A percentile compares a stretch with the other conserved stretches of the same genome.
These are phyloP conservation scores for Trypanosomatidae sp. DNA, from an alignment of 208 protist species.

Conservation along the genomic window DNA sequence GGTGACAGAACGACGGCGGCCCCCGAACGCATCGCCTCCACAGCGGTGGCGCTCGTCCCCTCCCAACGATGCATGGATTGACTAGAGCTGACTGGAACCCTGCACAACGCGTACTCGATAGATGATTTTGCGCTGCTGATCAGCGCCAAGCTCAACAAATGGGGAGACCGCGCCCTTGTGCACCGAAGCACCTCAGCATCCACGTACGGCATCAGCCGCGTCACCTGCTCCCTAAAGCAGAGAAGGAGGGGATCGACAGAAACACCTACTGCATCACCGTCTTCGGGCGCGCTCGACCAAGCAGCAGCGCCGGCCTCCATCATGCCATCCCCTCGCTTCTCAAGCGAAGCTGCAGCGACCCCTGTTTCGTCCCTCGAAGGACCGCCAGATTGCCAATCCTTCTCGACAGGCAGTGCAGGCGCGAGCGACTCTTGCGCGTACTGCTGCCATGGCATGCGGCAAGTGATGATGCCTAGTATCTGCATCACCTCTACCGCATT, in stretches of 20 bases:
- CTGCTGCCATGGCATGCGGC: conserved; percentile 15
- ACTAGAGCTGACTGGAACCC: neutral
- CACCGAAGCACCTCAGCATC: conserved; percentile 12
- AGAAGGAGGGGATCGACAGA: neutral
- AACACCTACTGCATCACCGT: neutral
- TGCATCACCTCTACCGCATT: conserved; percentile 16
- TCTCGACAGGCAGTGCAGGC: neutral
- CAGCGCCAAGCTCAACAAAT: conserved; percentile 4
- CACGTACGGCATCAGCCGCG: conserved; percentile 22
- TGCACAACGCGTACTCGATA: conserved; percentile 7
- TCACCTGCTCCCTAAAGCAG: conserved; percentile 4
- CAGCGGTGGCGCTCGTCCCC: neutral
- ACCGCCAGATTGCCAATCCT: neutral
- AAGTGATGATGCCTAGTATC: conserved; percentile 14
- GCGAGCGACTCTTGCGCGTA: neutral
- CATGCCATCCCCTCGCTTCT: neutral
- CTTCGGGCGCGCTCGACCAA: neutral
- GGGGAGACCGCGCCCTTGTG: neutral
- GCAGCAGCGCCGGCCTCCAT: neutral
- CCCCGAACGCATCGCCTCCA: neutral
- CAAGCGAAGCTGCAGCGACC: neutral
- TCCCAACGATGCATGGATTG: neutral
- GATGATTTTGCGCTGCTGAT: conserved; percentile 13
- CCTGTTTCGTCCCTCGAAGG: neutral
- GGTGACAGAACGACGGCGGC: neutral